A percentile compares a stretch with the other conserved stretches of the same genome.
Conservation (phyloP, 495 filamentous ascomycete species). For the Penicillium chermesinum region DNA sequence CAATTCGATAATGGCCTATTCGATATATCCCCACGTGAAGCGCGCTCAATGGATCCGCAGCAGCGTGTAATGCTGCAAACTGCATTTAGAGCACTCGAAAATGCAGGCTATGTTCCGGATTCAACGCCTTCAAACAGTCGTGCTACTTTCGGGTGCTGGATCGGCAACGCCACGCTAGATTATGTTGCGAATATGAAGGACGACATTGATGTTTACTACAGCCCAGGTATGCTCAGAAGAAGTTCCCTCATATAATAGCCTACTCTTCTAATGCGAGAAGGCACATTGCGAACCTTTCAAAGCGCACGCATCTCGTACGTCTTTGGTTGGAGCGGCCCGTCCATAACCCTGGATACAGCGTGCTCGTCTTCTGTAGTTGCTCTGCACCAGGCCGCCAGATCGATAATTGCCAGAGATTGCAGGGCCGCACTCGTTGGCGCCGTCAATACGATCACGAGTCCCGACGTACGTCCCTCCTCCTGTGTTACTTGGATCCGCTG, state of each 20-base stretch:
- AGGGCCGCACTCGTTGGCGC: conserved; percentile 29
- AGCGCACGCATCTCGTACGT: not conserved
- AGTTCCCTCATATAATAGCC: too few species aligned
- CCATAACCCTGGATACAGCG: conserved; percentile 35
- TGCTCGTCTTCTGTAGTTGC: conserved; percentile 39
- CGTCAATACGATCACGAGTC: conserved; percentile 33
- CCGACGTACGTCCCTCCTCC: conserved; percentile 34
- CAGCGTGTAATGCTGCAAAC: conserved; percentile 42
- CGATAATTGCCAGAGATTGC: conserved; percentile 29
- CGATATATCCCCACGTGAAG: conserved; percentile 37
- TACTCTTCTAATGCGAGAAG: too few species aligned
- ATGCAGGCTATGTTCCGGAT: conserved; percentile 28
- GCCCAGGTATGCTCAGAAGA: not conserved
- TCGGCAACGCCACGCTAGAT: not conserved
- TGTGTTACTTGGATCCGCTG: too few species aligned
- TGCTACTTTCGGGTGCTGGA: not conserved
- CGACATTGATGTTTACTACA: conserved; percentile 1
- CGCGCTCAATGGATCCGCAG: conserved; percentile 44
- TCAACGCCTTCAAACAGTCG: not conserved
- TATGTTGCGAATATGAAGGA: not conserved
- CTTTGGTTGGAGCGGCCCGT: conserved; percentile 42
- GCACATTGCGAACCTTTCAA: not conserved
- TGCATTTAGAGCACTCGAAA: conserved; percentile 41
- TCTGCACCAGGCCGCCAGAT: conserved; percentile 28
- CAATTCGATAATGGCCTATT: conserved; percentile 56